Evolutionary conservation across 73 alveolate species (phyloP).

Genomic region (Tetrahymena borealis): DNA sequence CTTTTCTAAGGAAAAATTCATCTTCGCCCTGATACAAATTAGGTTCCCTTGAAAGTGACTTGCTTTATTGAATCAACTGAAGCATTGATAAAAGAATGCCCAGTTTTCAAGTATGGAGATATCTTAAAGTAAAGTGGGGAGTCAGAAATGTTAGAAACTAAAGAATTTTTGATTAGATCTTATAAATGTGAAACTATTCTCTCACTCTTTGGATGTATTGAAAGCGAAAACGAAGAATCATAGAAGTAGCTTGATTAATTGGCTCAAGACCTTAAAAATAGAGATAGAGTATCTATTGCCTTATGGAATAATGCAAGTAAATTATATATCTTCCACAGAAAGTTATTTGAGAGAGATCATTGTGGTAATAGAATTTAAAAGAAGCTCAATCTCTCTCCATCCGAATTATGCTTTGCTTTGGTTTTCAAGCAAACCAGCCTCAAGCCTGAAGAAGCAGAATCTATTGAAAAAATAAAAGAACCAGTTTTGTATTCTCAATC

Average conservation of each 20-base stretch:
- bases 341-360: neutral
- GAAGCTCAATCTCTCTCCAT: neutral
- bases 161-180: neutral
- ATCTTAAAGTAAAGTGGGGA: neutral
- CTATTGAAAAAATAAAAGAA: neutral
- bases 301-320: neutral
- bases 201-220: neutral
- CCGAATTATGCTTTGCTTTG: neutral
- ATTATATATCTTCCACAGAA: neutral
- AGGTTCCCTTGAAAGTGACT: neutral
- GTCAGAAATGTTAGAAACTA: neutral
- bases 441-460: neutral
- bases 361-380: neutral
- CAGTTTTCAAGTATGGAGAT: neutral
- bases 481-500: neutral
- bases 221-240: neutral
- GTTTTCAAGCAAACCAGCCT: neutral
- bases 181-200: neutral
- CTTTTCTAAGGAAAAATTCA: neutral
- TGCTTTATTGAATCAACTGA: neutral
- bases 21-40: neutral
- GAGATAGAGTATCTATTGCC: neutral
- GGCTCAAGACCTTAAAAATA: neutral
- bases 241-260: neutral
- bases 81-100: neutral